Evolutionary conservation across 1,284 basidiomycete genomes (phyloP).

Genomic region (Mrakiaceae sp.): DNA sequence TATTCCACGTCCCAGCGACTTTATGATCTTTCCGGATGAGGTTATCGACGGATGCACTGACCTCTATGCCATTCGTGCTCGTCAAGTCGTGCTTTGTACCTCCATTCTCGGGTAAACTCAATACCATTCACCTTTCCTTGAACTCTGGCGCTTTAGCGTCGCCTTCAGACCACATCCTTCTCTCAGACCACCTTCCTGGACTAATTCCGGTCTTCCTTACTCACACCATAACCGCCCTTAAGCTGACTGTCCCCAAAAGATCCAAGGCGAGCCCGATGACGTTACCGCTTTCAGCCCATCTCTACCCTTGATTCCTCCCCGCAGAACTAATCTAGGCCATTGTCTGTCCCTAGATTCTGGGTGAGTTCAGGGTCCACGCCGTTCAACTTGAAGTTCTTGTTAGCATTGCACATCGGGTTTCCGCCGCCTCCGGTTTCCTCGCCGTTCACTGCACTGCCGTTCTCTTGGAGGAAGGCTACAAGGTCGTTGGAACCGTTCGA

Average conservation of each 20-base stretch:
- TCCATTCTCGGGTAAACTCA: too few species aligned
- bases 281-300: not conserved
- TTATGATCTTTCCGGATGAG: too few species aligned
- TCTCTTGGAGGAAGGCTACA: conserved; percentile 17
- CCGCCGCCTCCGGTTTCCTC: conserved; percentile 10
- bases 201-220: not conserved
- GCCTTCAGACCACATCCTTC: too few species aligned
- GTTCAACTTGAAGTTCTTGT: not conserved
- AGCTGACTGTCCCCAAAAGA: not conserved
- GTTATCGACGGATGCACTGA: too few species aligned
- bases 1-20: too few species aligned
- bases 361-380: not conserved
- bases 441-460: conserved; percentile 7
- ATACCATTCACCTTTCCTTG: too few species aligned
- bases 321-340: not conserved
- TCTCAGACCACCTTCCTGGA: not conserved
- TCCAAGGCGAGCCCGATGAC: not conserved
- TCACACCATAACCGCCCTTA: not conserved
- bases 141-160: too few species aligned
- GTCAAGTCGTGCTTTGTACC: too few species aligned
- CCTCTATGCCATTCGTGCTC: too few species aligned
- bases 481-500: conserved; percentile 28
- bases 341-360: not conserved
- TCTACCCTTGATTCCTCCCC: not conserved
- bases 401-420: not conserved